Conservation (phyloP, 2,329 filamentous ascomycete species). For the Fusarium odoratissimum region DNA sequence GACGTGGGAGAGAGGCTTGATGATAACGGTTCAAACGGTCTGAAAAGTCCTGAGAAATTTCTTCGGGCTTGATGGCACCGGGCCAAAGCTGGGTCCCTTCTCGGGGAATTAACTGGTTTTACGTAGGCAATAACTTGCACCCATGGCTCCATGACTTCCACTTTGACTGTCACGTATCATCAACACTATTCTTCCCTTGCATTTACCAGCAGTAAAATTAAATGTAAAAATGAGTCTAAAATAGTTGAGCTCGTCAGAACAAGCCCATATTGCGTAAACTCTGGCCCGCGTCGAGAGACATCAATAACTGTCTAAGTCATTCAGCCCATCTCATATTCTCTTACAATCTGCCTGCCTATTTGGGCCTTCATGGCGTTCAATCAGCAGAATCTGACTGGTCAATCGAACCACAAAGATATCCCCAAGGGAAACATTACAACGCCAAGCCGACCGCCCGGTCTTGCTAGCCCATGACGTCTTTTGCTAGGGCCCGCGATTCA, state of each 20-base stretch:
- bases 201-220: neutral
- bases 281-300: neutral
- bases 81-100: neutral
- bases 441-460: conserved; percentile 10
- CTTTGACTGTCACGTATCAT: neutral
- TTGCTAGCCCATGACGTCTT: conserved; percentile 5
- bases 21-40: neutral
- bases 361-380: neutral
- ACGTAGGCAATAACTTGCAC: neutral
- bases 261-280: neutral
- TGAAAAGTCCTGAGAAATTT: neutral
- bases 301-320: neutral
- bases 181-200: too few species aligned
- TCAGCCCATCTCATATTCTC: too few species aligned
- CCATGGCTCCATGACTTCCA: conserved; percentile 2
- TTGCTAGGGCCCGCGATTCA: neutral
- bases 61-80: neutral
- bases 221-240: neutral
- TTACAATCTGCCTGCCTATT: neutral
- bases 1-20: neutral
- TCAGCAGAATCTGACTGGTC: neutral
- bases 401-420: neutral
- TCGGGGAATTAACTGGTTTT: neutral
- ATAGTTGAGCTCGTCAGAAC: neutral
- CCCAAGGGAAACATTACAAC: neutral